Evolutionary conservation across 192 early-diverging fungal genomes (phyloP), one percentile per base, ranked within the genome.

Genomic region (Dissophora ornata): DNA sequence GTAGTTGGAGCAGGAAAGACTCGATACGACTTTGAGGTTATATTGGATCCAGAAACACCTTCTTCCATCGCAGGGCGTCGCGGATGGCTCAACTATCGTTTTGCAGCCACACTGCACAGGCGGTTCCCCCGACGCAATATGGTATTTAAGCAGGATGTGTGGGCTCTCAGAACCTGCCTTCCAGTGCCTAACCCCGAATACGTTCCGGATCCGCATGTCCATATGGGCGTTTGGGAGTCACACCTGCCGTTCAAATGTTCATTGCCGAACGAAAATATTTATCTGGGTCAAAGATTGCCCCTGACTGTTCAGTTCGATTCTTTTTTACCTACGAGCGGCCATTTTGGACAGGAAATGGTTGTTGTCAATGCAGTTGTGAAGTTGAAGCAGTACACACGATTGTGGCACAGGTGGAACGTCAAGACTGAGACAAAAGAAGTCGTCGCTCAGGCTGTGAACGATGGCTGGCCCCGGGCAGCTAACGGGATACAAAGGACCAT

Each of bases 321-420:
- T 2, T 74, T 74, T 28, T 3, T 74, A 11, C 18, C 32, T 1
- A 30, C 71, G 4, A 74, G 71, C 32, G 62, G 71, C 26, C 71
- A 66, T 32, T 5, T 48, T 26, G 62, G 62, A 12, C 62, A 74
- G 28, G 57, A 66, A n/a, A n/a, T 74, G 30, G 57, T 66, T 9
- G 34, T 74, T 22, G 49, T 66, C 18, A 42, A 26, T n/a, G 71
- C 71, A 0, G 48, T 60, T 7, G 32, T 74, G 19, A 74, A 74
- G 44, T 30, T 74, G 30, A 74, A 74, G 44, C 62, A 74, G 22
- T 74, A 74, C 21, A 74, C 62, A 0, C 62, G 71, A 16, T 62
- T 74, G 12, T 66, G 71, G 71, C 49, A 66, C 29, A 34, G 44
- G 2, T 48, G 71, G 62, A 34, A 74, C 38, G 62, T 66, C 56